Evolutionary conservation across 2,329 filamentous ascomycete species (phyloP), one percentile per base, ranked within the genome.

Genomic region (Colletotrichum tamarilloi): DNA sequence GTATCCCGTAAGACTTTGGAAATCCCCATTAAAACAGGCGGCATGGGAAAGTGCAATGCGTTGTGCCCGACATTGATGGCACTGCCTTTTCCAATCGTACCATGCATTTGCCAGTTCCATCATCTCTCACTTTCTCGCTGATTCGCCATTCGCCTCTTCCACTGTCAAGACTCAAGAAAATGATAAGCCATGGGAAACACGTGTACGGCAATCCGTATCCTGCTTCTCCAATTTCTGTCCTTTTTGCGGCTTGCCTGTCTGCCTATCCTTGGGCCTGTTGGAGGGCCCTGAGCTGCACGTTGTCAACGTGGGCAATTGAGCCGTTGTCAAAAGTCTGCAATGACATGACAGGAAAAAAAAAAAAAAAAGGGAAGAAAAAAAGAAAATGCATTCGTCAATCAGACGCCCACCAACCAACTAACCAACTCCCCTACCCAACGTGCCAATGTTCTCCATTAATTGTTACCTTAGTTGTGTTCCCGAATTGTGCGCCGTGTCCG

Each of bases 231-330:
- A 8, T 42, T 49, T 8, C 42, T 22, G 11, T 35, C 26, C 24
- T 67, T 67, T 32, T 24, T 16, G 38, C 38, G 38, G 5, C 38
- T 19, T 42, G 38, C n/a, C 49, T 59, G 38, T 8, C 62, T 59
- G 14, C 19, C 4, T 62, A 19, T 32, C 19, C 26, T 12, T 38
- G 30, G 26, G 26, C 26, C 12, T 19, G 8, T 42, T 19, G 55
- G 28, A 26, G 24, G 22, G 32, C 16, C 38, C 24, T 32, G 12
- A 19, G 35, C 53, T 68, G 59, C 55, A 64, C 12, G 60, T 38
- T 53, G 67, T 38, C 70, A 72, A 69, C 58, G 68, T 68, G 69
- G 53, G 69, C 69, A 53, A 63, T 52, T 46, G 42, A 64, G 65
- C 65, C 58, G 52, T 59, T 67, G 65, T 68, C 30, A 55, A 63